These are phyloP conservation scores for Trichoderma sp. DNA, from an alignment of 2,329 filamentous ascomycete species.

Conservation along the genomic window DNA sequence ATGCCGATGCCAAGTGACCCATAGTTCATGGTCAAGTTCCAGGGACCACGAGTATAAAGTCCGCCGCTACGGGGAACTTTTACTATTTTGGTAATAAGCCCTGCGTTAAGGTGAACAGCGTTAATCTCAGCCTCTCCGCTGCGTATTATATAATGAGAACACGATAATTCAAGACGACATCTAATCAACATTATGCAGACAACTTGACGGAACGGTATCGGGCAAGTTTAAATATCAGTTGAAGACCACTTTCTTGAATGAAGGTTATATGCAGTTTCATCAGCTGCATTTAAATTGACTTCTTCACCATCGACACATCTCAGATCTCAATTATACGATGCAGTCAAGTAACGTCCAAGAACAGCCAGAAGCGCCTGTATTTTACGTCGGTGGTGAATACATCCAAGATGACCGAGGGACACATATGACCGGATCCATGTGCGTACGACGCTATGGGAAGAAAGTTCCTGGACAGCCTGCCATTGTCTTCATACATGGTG, in stretches of 20 bases:
- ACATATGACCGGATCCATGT: slow-evolving; percentile 3
- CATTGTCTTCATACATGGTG: background rate
- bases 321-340: background rate
- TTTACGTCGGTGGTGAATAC: background rate
- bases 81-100: background rate
- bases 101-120: background rate
- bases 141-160: background rate
- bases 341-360: background rate
- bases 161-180: background rate
- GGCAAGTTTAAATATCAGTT: background rate
- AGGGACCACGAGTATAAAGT: background rate
- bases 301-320: background rate
- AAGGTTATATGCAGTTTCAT: background rate
- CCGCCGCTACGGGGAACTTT: background rate
- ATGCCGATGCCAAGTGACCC: background rate
- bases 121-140: background rate
- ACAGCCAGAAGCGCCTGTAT: background rate
- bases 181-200: background rate
- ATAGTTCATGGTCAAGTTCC: background rate
- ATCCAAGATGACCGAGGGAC: background rate
- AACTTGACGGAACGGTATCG: background rate
- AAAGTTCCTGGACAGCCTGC: background rate
- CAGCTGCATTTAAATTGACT: background rate
- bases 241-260: background rate
- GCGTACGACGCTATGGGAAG: background rate